Evolutionary conservation across 2,329 filamentous ascomycete species (phyloP).

Genomic region (Fonsecaea nubica): DNA sequence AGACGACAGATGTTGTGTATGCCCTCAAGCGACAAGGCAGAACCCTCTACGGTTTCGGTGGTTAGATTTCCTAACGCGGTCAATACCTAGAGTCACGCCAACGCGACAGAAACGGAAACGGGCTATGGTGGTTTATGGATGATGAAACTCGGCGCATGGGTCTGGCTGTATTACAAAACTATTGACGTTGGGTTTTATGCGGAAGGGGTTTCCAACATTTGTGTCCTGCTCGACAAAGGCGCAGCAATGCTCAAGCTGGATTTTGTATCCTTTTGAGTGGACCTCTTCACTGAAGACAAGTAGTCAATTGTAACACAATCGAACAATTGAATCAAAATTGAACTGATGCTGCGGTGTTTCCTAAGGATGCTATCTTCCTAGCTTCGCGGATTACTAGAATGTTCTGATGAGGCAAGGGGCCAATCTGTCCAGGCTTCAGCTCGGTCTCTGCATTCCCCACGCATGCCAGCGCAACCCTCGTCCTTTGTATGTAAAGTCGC

Average conservation of each 20-base stretch:
- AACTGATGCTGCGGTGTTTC: background rate
- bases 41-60: conserved; percentile 80
- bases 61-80: conserved; percentile 59
- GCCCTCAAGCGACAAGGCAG: conserved; percentile 73
- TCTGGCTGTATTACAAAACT: conserved; percentile 26
- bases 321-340: conserved; percentile 15
- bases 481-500: background rate
- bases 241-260: conserved; percentile 19
- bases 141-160: conserved; percentile 31
- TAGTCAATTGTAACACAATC: conserved; percentile 23
- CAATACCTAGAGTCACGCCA: conserved; percentile 4
- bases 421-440: background rate
- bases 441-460: background rate
- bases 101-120: conserved; percentile 20
- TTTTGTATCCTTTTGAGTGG: conserved; percentile 18
- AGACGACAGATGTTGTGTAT: conserved; percentile 64
- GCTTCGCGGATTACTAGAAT: background rate
- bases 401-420: background rate
- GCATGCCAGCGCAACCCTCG: background rate
- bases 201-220: conserved; percentile 12
- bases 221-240: conserved; percentile 27
- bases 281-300: conserved; percentile 20
- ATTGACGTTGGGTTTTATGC: conserved; percentile 21
- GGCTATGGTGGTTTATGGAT: conserved; percentile 35
- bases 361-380: background rate